phyloP scores from a whole-genome alignment of 192 early-diverging fungal genomes.

The Piromyces finnis region DNA sequence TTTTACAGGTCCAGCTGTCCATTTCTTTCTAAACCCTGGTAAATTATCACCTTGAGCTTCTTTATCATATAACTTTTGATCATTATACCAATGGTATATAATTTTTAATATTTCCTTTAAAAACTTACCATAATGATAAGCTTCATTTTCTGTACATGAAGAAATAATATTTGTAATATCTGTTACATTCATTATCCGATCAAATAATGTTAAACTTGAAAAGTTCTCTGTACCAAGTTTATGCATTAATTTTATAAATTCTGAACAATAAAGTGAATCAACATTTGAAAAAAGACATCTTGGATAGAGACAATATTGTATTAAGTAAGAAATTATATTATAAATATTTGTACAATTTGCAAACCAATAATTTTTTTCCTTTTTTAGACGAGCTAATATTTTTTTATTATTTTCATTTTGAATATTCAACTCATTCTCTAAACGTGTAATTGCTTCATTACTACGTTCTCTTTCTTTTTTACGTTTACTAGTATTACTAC shows the following conservation, averaged over 20 bases:
- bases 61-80: conserved; percentile 20
- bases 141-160: conserved; percentile 52
- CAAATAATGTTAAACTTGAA: conserved; percentile 49
- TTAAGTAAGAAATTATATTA: conserved; percentile 11
- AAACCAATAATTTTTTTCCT: conserved; percentile 16
- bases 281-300: conserved; percentile 36
- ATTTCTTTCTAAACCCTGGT: conserved; percentile 53
- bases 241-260: conserved; percentile 56
- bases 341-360: not conserved
- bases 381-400: conserved; percentile 7
- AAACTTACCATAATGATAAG: conserved; percentile 52
- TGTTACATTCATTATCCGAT: conserved; percentile 22
- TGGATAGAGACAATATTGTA: conserved; percentile 59
- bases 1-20: conserved; percentile 15
- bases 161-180: conserved; percentile 26
- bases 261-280: conserved; percentile 58
- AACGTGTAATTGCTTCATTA: not conserved
- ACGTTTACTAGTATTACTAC: conserved; percentile 2
- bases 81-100: conserved; percentile 36
- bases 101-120: conserved; percentile 28
- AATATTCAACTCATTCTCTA: conserved; percentile 14
- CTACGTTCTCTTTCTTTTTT: conserved; percentile 11
- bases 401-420: conserved; percentile 16
- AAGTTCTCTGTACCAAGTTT: conserved; percentile 46
- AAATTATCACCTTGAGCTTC: conserved; percentile 32